These are phyloP conservation scores for Saccharomyces pastorianus DNA, from an alignment of 1,139 yeast species.

Conservation along the genomic window DNA sequence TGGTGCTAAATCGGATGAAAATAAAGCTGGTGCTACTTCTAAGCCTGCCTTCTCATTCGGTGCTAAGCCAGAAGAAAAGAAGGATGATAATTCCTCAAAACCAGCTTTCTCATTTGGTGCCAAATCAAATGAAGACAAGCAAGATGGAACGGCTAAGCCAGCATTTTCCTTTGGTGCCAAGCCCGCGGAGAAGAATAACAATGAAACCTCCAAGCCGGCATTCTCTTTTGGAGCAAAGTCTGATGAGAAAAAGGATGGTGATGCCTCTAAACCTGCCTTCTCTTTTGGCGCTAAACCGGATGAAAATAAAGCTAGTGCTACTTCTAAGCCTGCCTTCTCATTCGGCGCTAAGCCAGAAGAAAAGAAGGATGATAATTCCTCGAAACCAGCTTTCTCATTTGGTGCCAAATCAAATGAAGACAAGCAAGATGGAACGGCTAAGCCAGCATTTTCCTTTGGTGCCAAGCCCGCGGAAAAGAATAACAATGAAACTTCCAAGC, in stretches of 20 bases:
- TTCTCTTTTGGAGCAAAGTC: constrained; percentile 27
- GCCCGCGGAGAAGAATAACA: constrained; percentile 24
- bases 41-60: constrained; percentile 17
- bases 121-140: constrained; percentile 12
- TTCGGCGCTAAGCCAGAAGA: constrained; percentile 20
- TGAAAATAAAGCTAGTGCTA: not conserved
- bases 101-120: constrained; percentile 32
- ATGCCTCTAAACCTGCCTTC: constrained; percentile 19
- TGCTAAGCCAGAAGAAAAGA: constrained; percentile 19
- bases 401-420: constrained; percentile 24
- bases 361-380: constrained; percentile 7
- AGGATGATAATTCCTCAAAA: constrained; percentile 10
- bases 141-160: constrained; percentile 23
- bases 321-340: constrained; percentile 14
- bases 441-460: constrained; percentile 17
- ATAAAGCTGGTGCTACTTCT: constrained; percentile 1
- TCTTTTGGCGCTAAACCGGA: constrained; percentile 24
- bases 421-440: constrained; percentile 20
- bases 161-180: constrained; percentile 25
- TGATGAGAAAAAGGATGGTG: constrained; percentile 20
- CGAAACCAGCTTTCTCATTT: constrained; percentile 27
- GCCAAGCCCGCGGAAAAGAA: constrained; percentile 10
- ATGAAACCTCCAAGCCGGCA: constrained; percentile 9
- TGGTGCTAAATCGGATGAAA: constrained; percentile 8
- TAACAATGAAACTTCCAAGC: constrained; percentile 6